Evolutionary conservation across 1,284 basidiomycete genomes (phyloP).

Genomic region (Sanghuangporus weigelae): DNA sequence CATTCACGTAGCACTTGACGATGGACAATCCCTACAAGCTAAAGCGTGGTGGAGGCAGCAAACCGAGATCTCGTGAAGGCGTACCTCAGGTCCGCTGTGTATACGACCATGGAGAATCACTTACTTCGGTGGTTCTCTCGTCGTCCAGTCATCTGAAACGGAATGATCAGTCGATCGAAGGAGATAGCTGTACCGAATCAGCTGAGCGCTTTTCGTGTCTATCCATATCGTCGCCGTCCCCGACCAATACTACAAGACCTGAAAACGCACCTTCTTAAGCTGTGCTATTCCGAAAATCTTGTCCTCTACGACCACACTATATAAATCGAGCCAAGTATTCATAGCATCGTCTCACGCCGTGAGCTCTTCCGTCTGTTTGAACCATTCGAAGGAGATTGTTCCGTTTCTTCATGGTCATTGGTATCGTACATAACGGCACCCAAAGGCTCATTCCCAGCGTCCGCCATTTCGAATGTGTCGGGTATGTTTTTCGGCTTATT

Average conservation of each 20-base stretch:
- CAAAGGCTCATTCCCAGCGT: conserved; percentile 48
- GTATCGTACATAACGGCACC: conserved; percentile 59
- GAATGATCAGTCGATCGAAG: not conserved
- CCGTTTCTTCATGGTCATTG: conserved; percentile 37
- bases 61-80: not conserved
- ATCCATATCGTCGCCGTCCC: not conserved
- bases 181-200: not conserved
- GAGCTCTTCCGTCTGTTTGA: conserved; percentile 56
- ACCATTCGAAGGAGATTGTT: conserved; percentile 32
- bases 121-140: not conserved
- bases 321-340: conserved; percentile 46
- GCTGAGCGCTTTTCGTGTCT: not conserved
- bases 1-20: not conserved
- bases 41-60: not conserved
- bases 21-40: not conserved
- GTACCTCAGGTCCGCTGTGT: not conserved
- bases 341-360: conserved; percentile 31
- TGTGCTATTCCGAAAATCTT: conserved; percentile 42
- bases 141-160: not conserved
- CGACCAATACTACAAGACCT: not conserved
- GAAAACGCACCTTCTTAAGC: conserved; percentile 63
- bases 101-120: not conserved
- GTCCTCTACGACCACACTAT: conserved; percentile 57
- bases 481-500: conserved; percentile 43
- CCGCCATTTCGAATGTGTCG: conserved; percentile 37